These are phyloP conservation scores for Pyricularia sp. DNA, from an alignment of 2,329 filamentous ascomycete species.

Conservation along the genomic window DNA sequence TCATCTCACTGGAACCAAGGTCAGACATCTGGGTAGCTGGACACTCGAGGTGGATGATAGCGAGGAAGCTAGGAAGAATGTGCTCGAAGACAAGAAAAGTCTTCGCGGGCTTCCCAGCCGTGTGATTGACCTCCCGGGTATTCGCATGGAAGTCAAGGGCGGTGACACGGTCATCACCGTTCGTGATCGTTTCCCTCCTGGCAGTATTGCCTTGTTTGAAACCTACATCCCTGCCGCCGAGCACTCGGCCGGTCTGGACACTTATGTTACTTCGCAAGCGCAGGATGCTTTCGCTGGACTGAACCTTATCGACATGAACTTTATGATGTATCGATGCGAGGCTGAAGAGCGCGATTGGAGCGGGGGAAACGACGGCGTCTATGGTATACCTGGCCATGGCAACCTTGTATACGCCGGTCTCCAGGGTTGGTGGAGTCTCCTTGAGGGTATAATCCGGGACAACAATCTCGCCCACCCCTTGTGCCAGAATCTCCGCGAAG, in stretches of 20 bases:
- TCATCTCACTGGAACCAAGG: constrained; percentile 73
- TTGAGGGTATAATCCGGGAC: constrained; percentile 73
- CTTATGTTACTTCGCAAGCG: constrained; percentile 74
- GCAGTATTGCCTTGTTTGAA: constrained; percentile 90
- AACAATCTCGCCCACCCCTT: constrained; percentile 91
- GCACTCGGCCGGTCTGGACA: constrained; percentile 74
- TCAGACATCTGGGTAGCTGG: constrained; percentile 82
- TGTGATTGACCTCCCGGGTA: constrained; percentile 63
- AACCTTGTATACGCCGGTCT: constrained; percentile 87
- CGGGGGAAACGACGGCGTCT: constrained; percentile 73
- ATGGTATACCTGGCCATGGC: constrained; percentile 75
- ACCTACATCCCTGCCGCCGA: constrained; percentile 90
- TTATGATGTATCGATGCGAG: constrained; percentile 83
- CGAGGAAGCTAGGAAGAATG: constrained; percentile 55
- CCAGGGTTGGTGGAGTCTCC: constrained; percentile 96
- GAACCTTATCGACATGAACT: constrained; percentile 78
- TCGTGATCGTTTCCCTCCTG: constrained; percentile 77
- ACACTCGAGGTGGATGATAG: constrained; percentile 79
- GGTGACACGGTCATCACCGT: constrained; percentile 73
- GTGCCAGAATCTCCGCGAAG: constrained; percentile 84
- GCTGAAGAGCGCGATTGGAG: constrained; percentile 77
- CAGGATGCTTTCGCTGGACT: constrained; percentile 68
- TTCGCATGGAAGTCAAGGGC: constrained; percentile 61
- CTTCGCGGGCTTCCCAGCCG: constrained; percentile 79
- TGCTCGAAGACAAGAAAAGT: constrained; percentile 58